Percentiles rank a stretch among this genome's conserved stretches.
Evolutionary conservation across 768 basidiomycete species (phyloP).

Genomic region (Auriscalpium vulgare): DNA sequence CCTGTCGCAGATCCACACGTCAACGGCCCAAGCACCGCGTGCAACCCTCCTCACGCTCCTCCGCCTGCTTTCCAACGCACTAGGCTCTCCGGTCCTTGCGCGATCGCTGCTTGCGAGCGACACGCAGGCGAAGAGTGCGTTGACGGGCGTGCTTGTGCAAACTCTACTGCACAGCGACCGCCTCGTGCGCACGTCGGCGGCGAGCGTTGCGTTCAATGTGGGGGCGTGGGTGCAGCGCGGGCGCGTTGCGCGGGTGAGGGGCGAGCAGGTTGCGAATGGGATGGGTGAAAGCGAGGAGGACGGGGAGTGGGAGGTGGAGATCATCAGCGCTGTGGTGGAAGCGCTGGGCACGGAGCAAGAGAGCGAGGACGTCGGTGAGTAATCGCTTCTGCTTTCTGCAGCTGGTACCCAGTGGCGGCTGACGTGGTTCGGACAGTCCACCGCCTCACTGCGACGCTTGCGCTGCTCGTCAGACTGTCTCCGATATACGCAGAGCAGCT

Average conservation of each 20-base stretch:
- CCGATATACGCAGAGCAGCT: constrained; percentile 55
- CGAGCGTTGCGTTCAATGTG: constrained; percentile 75
- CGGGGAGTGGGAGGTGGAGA: constrained; percentile 82
- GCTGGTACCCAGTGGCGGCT: not conserved
- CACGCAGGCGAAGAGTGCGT: constrained; percentile 23
- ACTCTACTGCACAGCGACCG: constrained; percentile 63
- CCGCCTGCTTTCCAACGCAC: constrained; percentile 62
- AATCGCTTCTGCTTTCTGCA: not conserved
- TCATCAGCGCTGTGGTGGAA: constrained; percentile 77
- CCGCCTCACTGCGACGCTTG: constrained; percentile 73
- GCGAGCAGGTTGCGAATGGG: constrained; percentile 21
- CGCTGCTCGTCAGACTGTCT: constrained; percentile 66
- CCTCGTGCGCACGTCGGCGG: constrained; percentile 67
- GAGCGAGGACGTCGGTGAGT: constrained; percentile 77
- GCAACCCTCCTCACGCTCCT: constrained; percentile 60
- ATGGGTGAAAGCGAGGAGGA: constrained; percentile 41
- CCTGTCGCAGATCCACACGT: constrained; percentile 21
- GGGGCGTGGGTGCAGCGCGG: constrained; percentile 57
- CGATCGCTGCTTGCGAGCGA: constrained; percentile 31
- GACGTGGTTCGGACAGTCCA: constrained; percentile 47
- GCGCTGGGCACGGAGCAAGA: constrained; percentile 62
- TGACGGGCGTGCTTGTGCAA: constrained; percentile 54
- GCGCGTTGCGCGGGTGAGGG: constrained; percentile 37
- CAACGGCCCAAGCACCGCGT: constrained; percentile 16
- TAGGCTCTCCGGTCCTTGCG: constrained; percentile 37